These are phyloP conservation scores for Pseudogymnoascus destructans DNA, from an alignment of 2,329 filamentous ascomycete species.

Conservation along the genomic window DNA sequence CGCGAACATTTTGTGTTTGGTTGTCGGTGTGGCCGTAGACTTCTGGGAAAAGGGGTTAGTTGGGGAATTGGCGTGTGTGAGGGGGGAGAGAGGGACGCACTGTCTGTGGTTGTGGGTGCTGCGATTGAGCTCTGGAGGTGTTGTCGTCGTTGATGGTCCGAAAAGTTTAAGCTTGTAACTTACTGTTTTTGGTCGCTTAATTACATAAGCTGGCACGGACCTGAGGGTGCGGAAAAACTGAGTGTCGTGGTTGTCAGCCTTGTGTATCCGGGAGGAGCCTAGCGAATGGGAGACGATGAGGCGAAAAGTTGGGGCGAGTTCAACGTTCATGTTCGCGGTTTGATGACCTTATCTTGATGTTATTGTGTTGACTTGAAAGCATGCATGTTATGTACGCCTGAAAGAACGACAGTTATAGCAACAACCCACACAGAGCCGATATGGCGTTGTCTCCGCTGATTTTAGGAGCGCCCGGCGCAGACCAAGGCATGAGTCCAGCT, in stretches of 20 bases:
- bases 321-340: background rate
- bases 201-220: background rate
- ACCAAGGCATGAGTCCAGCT: background rate
- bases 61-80: background rate
- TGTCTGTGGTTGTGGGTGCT: background rate
- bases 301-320: background rate
- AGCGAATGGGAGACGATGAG: background rate
- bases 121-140: background rate
- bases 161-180: background rate
- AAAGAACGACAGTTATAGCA: background rate
- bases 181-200: no score
- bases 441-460: background rate
- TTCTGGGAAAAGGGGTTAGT: background rate
- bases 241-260: background rate
- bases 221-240: background rate
- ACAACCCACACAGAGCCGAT: background rate
- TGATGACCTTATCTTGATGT: background rate
- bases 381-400: background rate
- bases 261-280: background rate
- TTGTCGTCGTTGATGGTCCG: background rate
- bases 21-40: background rate
- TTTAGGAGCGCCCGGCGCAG: background rate
- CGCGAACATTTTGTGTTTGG: conserved; percentile 20
- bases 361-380: background rate
- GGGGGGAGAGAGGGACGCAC: background rate